Evolutionary conservation across 192 early-diverging fungal genomes (phyloP).

Genomic region (Pilaira anomala): DNA sequence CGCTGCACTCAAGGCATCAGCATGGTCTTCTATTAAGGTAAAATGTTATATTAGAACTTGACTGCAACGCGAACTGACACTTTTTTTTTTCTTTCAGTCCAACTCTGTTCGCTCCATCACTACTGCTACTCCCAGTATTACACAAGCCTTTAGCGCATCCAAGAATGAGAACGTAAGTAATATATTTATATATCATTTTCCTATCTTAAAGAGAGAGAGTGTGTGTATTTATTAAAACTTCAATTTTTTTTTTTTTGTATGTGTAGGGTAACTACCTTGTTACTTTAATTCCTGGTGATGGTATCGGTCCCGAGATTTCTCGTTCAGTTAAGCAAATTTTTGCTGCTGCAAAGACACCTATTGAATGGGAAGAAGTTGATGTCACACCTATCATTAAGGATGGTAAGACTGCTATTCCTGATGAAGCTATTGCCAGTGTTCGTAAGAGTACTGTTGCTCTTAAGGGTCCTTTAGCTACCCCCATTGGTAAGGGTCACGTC

Average conservation of each 20-base stretch:
- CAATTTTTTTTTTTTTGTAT: neutral
- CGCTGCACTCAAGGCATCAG: conserved; percentile 20
- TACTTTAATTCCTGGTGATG: conserved; percentile 96
- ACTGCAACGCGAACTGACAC: neutral
- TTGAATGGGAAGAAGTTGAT: conserved; percentile 93
- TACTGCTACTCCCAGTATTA: conserved; percentile 42
- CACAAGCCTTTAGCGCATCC: conserved; percentile 45
- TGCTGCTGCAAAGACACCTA: conserved; percentile 83
- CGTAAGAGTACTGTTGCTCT: conserved; percentile 94
- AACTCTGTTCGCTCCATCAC: conserved; percentile 32
- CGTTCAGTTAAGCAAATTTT: conserved; percentile 89
- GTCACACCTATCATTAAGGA: conserved; percentile 90
- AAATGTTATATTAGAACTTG: neutral
- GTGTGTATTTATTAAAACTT: too few relatives aligned
- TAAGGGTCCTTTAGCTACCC: conserved; percentile 95
- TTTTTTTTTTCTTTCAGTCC: conserved; percentile 2
- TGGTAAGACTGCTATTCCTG: conserved; percentile 89
- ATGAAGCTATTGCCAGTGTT: conserved; percentile 85
- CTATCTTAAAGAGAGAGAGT: too few relatives aligned
- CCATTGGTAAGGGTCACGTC: conserved; percentile 97
- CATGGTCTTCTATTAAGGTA: conserved; percentile 13
- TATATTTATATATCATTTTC: neutral
- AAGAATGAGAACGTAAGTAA: conserved; percentile 52
- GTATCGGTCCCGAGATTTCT: conserved; percentile 97
- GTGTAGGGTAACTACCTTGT: conserved; percentile 75